These are phyloP conservation scores for Hypholoma sublateritium DNA, from an alignment of 768 basidiomycete species.

Conservation along the genomic window DNA sequence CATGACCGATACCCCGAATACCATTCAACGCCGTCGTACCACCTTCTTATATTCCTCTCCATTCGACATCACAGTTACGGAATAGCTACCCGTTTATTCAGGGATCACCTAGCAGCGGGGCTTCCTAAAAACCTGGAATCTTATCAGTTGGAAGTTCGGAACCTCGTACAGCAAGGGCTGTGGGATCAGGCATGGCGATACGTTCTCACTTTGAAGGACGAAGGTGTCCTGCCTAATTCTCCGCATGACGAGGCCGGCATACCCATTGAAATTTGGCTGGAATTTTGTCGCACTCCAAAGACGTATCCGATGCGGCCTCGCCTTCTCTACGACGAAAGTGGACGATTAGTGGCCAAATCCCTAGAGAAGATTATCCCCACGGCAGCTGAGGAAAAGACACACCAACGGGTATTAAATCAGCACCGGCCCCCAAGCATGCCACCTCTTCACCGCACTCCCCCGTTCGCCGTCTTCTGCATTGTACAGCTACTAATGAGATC, in stretches of 20 bases:
- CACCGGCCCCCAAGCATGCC: conserved; percentile 18
- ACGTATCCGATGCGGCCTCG: conserved; percentile 27
- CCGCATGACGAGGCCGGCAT: conserved; percentile 18
- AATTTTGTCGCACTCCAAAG: conserved; percentile 48
- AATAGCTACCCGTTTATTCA: conserved; percentile 43
- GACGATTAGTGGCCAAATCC: conserved; percentile 1
- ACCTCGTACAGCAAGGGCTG: conserved; percentile 50
- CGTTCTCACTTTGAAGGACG: conserved; percentile 24
- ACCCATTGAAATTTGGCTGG: conserved; percentile 57
- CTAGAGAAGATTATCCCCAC: conserved; percentile 6
- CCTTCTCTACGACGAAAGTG: conserved; percentile 6
- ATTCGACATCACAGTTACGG: conserved; percentile 52
- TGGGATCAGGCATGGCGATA: conserved; percentile 62
- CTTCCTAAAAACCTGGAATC: conserved; percentile 53
- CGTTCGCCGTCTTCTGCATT: conserved; percentile 43
- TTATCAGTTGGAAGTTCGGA: conserved; percentile 54
- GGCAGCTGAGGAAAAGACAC: conserved; percentile 7
- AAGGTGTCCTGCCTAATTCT: conserved; percentile 12
- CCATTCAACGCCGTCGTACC: conserved; percentile 45
- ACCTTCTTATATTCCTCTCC: conserved; percentile 44
- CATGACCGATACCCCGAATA: conserved; percentile 38
- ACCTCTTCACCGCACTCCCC: conserved; percentile 33
- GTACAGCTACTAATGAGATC: conserved; percentile 46
- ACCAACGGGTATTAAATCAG: conserved; percentile 16
- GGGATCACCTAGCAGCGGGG: conserved; percentile 42